Evolutionary conservation across 2,329 filamentous ascomycete genomes (phyloP), one percentile per base, ranked within the genome.

Genomic region (Xylariaceae sp.): DNA sequence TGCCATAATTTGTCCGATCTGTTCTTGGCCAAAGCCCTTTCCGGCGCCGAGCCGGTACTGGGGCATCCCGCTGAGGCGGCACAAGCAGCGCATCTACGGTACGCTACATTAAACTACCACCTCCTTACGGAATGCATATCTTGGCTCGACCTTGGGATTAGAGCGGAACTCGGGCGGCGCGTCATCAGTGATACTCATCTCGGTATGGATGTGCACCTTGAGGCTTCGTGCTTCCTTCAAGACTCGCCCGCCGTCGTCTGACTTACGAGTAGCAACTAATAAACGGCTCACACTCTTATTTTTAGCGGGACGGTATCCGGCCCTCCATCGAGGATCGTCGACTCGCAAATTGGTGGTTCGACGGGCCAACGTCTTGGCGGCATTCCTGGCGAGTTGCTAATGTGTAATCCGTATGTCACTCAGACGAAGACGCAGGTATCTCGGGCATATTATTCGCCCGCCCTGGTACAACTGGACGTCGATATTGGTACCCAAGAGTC

Each of bases 11-110:
- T 54, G 23, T 51, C 51, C 50, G 23, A 39, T 45, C 35, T 17
- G 48, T 57, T 10, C 54, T 63, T 44, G 56, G 56, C 56, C n/a
- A 54, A 51, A 42, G 39, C 48, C 48, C 35, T 39, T 47, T 57
- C 37, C 59, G 54, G 39, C 34, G 56, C 62, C 58, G 51, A 63
- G 62, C 54, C 60, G 60, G 60, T 48, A 58, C 53, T 51, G 56
- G 54, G 47, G 47, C 49, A 53, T 51, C 49, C 56, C 60, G 58
- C 52, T 44, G 58, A 57, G 58, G 58, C 58, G 52, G 58, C 53
- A 62, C 57, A 62, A 53, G 58, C 18, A 35, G 49, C 34, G 23
- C 23, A n/a, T 30, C 47, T 49, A 49, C 15, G 2, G 15, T 49
- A 49, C 15, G 2, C 47, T 49, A 49, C 17, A 8, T 18, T 13